These are phyloP conservation scores for Hypomyces rosellus DNA, from an alignment of 2,329 filamentous ascomycete genomes.

Conservation along the genomic window DNA sequence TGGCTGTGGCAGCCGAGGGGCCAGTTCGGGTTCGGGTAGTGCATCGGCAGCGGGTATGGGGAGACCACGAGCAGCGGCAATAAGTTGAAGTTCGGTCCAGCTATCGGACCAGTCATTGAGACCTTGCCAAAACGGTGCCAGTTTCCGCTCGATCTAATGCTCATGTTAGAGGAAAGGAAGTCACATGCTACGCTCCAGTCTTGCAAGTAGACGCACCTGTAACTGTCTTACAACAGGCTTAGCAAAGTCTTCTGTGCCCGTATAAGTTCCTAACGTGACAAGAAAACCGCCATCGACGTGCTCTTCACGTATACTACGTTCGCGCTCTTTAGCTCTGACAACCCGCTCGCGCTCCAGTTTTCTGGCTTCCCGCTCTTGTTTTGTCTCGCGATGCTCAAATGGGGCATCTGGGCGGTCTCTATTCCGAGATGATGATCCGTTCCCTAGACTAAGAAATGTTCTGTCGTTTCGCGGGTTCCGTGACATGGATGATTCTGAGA, in stretches of 20 bases:
- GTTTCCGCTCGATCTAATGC: conserved; percentile 74
- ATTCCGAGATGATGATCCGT: conserved; percentile 34
- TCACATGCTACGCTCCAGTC: background rate
- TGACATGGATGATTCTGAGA: conserved; percentile 14
- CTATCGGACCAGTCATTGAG: conserved; percentile 80
- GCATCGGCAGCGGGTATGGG: conserved; percentile 80
- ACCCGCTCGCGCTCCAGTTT: conserved; percentile 75
- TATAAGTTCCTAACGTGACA: conserved; percentile 91
- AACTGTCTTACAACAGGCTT: conserved; percentile 83
- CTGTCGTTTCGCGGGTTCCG: conserved; percentile 31
- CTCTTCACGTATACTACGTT: conserved; percentile 85
- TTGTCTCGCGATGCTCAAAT: conserved; percentile 72
- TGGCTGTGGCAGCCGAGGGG: conserved; percentile 38
- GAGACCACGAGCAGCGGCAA: conserved; percentile 79
- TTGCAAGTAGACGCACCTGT: conserved; percentile 54
- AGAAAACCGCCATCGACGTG: conserved; percentile 91
- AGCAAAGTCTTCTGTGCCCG: conserved; percentile 86
- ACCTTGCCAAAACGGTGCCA: conserved; percentile 94
- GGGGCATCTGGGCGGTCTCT: conserved; percentile 36
- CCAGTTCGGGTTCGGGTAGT: conserved; percentile 63
- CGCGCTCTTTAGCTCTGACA: conserved; percentile 72
- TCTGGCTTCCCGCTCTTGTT: conserved; percentile 82
- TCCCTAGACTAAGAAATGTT: conserved; percentile 42
- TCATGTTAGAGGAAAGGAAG: conserved; percentile 12
- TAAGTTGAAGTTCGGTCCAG: conserved; percentile 94